These are phyloP conservation scores for Yarrowia sp. DNA, from an alignment of 805 yeast genomes.

Conservation along the genomic window DNA sequence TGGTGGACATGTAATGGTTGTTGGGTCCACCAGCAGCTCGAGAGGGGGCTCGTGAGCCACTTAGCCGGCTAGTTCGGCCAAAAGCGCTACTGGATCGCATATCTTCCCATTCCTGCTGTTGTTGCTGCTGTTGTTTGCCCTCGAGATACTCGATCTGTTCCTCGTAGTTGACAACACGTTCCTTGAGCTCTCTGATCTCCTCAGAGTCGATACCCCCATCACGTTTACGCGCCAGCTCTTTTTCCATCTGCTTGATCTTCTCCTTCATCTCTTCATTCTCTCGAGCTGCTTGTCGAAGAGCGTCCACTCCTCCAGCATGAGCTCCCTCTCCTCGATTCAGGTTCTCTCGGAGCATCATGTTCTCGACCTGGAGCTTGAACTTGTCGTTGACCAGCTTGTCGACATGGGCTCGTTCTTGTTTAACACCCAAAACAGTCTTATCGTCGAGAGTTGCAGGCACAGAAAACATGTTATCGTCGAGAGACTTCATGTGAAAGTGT, in stretches of 20 bases:
- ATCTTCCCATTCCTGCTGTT: constrained; percentile 23
- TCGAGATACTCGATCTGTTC: constrained; percentile 37
- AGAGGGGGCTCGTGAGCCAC: constrained; percentile 24
- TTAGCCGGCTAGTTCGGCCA: constrained; percentile 25
- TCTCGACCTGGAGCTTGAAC: constrained; percentile 27
- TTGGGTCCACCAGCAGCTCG: not conserved
- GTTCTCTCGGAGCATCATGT: constrained; percentile 19
- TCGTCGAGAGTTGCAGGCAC: constrained; percentile 25
- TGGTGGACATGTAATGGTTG: constrained; percentile 3
- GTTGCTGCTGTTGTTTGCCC: constrained; percentile 25
- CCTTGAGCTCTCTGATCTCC: constrained; percentile 32
- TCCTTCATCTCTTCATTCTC: constrained; percentile 32
- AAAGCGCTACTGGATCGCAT: constrained; percentile 1
- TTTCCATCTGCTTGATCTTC: constrained; percentile 21
- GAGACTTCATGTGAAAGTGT: constrained; percentile 23
- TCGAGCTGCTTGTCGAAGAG: not conserved
- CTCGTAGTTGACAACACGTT: constrained; percentile 29
- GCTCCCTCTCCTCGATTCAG: constrained; percentile 13
- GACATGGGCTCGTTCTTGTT: constrained; percentile 32
- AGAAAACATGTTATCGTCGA: constrained; percentile 7
- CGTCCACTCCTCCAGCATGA: constrained; percentile 22
- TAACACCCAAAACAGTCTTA: constrained; percentile 24
- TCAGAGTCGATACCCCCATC: constrained; percentile 13
- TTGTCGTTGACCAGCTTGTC: constrained; percentile 37
- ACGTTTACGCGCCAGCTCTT: constrained; percentile 14